Evolutionary conservation across 768 basidiomycete genomes (phyloP).

Genomic region (Phaeolepiota aurea): DNA sequence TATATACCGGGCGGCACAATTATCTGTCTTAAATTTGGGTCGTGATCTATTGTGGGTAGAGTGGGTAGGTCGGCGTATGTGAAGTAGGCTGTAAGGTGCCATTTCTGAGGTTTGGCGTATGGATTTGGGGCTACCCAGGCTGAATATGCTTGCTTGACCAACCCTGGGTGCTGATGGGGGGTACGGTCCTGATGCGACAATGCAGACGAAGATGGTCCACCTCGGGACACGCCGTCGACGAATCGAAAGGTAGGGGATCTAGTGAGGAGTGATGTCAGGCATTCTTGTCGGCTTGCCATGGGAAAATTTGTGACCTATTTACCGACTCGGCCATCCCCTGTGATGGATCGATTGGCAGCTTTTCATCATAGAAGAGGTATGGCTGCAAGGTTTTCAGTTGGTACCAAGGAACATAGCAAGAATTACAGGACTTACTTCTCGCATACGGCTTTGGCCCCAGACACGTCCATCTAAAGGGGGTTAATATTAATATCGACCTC

Average conservation of each 20-base stretch:
- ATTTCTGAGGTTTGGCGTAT: slow-evolving; percentile 45
- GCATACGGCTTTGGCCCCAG: slow-evolving; percentile 63
- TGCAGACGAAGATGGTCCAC: slow-evolving; percentile 40
- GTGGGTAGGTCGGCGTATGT: slow-evolving; percentile 37
- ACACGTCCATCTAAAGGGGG: slow-evolving; percentile 50
- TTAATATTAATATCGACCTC: background rate
- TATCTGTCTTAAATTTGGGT: slow-evolving; percentile 32
- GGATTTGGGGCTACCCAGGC: slow-evolving; percentile 45
- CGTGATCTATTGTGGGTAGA: slow-evolving; percentile 39
- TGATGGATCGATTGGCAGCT: slow-evolving; percentile 34
- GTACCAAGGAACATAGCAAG: slow-evolving; percentile 3
- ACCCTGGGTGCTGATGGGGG: slow-evolving; percentile 42
- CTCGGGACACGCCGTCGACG: slow-evolving; percentile 46
- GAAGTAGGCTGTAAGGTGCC: slow-evolving; percentile 58
- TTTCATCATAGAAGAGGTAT: slow-evolving; percentile 65
- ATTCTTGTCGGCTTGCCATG: background rate
- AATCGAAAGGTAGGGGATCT: slow-evolving; percentile 43
- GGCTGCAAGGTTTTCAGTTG: slow-evolving; percentile 29
- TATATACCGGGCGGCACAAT: slow-evolving; percentile 40
- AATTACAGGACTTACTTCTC: slow-evolving; percentile 30
- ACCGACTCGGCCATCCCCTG: slow-evolving; percentile 24
- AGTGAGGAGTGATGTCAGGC: slow-evolving; percentile 2
- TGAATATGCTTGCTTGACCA: slow-evolving; percentile 69
- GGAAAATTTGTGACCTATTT: slow-evolving; percentile 23
- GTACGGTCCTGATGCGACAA: slow-evolving; percentile 51